A percentile compares a stretch with the other conserved stretches of the same genome.
Evolutionary conservation across 2,329 filamentous ascomycete species (phyloP).

Genomic region (Diaporthe longicolla): DNA sequence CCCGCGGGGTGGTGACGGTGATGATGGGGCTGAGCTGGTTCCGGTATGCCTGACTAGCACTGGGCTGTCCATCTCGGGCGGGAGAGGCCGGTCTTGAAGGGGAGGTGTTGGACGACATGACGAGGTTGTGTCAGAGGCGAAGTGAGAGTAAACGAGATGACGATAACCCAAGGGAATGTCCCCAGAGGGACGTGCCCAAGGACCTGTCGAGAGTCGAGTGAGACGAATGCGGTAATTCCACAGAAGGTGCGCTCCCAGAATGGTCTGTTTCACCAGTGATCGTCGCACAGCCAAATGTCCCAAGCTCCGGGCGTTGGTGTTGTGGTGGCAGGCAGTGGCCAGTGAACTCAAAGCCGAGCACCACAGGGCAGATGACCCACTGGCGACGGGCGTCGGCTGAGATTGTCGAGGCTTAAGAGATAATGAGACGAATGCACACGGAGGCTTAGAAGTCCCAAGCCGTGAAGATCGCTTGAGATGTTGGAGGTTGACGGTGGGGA

Average conservation of each 20-base stretch:
- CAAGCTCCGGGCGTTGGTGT: neutral
- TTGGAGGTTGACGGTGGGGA: constrained; percentile 12
- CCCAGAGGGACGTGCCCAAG: constrained; percentile 34
- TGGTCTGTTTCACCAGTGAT: neutral
- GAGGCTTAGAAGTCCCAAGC: constrained; percentile 18
- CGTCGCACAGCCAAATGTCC: constrained; percentile 17
- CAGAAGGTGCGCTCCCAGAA: neutral
- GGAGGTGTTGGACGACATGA: constrained; percentile 34
- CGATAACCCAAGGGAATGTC: constrained; percentile 27
- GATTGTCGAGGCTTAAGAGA: constrained; percentile 26
- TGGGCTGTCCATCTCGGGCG: constrained; percentile 23
- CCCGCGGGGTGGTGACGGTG: constrained; percentile 39
- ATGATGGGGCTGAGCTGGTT: constrained; percentile 32
- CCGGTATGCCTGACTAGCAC: constrained; percentile 4
- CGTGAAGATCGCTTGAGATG: constrained; percentile 20
- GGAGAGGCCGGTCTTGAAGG: constrained; percentile 35
- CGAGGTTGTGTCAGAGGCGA: constrained; percentile 17
- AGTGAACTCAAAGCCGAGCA: constrained; percentile 2
- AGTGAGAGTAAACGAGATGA: constrained; percentile 35
- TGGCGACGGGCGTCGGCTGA: neutral
- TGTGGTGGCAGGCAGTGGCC: constrained; percentile 8
- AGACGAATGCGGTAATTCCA: neutral
- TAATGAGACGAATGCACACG: constrained; percentile 23
- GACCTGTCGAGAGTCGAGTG: neutral
- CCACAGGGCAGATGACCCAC: constrained; percentile 11